Base-by-base conservation (phyloP, 208 protist species). In the Crithidia bombi region DNA sequence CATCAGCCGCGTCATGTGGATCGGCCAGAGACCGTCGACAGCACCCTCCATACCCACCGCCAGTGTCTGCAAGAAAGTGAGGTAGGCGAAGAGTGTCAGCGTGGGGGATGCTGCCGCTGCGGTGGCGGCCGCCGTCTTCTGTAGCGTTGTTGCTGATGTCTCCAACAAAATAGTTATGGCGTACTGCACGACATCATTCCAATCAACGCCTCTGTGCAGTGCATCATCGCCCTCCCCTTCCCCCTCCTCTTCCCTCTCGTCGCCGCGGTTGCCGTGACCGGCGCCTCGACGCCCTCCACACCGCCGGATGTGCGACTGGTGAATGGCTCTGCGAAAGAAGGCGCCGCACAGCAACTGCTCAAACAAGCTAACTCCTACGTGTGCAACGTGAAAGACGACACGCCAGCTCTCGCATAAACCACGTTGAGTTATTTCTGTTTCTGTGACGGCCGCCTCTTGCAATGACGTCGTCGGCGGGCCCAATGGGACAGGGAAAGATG, bases 11-110 rank as follows among this genome's bases (percentile, higher is more conserved):
- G 10, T 3, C 44, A 71, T 30, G n/a, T 41, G 19, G 33, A 39
- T 56, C 21, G 38, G 39, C 64, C 64, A 71, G 23, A 77, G 25
- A 15, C 5, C 25, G 9, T 41, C 23, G 33, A 66, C 23, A 7
- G 39, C 50, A 15, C 26, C 23, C 1, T 35, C 33, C 71, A 77
- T 52, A 2, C 71, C 64, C 2, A 25, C 19, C 10, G 57, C 71
- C 11, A 77, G 56, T 3, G 64, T 51, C 26, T 66, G 55, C 30
- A 77, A 50, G 26, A 62, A 71, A 28, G 47, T 54, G n/a, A 77
- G 64, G 43, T 61, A 52, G 49, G n/a, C 30, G 47, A 49, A 66
- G 23, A 77, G 63, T 9, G 62, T 50, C 21, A 68, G 59, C 38
- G 61, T 1, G 10, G 44, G 30, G 15, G 43, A 23, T 7, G 15